These are phyloP conservation scores for Plasmodium berghei DNA, from an alignment of 169 alveolate genomes.

Conservation along the genomic window DNA sequence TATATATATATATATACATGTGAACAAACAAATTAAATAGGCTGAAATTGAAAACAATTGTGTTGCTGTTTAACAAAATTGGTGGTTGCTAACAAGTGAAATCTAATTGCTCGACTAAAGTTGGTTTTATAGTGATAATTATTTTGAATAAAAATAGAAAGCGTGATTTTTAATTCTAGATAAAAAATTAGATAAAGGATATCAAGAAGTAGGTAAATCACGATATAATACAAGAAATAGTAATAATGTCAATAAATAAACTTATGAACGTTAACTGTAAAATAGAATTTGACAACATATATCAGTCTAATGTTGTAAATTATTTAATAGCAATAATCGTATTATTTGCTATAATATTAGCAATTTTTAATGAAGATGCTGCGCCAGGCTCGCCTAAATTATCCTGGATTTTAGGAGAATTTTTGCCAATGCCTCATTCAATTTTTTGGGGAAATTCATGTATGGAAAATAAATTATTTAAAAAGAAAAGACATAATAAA, in stretches of 20 bases:
- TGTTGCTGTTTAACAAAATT: no score
- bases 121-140: no score
- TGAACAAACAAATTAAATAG: background rate
- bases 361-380: constrained; percentile 75
- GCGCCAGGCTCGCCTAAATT: constrained; percentile 73
- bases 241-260: constrained; percentile 26
- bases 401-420: constrained; percentile 76
- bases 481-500: constrained; percentile 37
- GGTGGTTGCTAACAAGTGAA: no score
- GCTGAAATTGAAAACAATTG: no score
- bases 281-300: constrained; percentile 19
- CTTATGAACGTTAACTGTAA: constrained; percentile 25
- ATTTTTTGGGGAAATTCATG: constrained; percentile 52
- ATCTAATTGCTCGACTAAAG: no score
- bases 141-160: no score
- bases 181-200: no score
- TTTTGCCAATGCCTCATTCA: constrained; percentile 68
- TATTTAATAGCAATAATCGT: constrained; percentile 66
- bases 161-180: no score
- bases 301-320: constrained; percentile 19
- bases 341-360: constrained; percentile 47
- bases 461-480: constrained; percentile 35
- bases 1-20: background rate
- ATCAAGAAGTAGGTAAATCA: background rate
- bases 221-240: background rate